Conservation (phyloP, 2,329 filamentous ascomycete species). For the Metarhizium album region DNA sequence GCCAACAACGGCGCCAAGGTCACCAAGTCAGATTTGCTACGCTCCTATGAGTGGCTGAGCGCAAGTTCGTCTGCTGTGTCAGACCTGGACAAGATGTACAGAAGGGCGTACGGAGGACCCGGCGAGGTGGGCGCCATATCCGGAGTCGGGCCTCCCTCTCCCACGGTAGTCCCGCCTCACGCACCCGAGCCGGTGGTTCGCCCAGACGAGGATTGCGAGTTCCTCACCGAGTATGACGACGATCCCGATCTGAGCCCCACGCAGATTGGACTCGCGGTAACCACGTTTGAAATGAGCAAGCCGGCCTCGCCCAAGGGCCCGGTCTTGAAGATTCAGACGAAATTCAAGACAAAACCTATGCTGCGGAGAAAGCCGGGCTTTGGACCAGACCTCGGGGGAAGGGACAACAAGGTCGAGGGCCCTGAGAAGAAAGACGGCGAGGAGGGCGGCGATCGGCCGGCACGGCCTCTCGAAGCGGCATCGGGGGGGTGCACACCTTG, state of each 20-base stretch:
- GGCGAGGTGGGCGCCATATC: conserved; percentile 36
- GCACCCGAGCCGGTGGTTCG: conserved; percentile 12
- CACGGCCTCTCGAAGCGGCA: conserved; percentile 22
- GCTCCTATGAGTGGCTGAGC: conserved; percentile 47
- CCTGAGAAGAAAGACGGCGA: conserved; percentile 10
- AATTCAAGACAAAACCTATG: conserved; percentile 19
- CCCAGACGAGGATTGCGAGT: conserved; percentile 5
- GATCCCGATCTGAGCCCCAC: conserved; percentile 7
- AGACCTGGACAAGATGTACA: conserved; percentile 47
- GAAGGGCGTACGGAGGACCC: conserved; percentile 41
- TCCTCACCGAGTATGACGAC: conserved; percentile 13
- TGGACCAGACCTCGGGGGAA: background rate
- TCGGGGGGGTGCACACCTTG: conserved; percentile 19
- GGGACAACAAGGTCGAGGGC: background rate
- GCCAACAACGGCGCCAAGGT: conserved; percentile 39
- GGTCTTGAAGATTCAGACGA: conserved; percentile 33
- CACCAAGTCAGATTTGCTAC: conserved; percentile 37
- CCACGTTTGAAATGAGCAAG: conserved; percentile 13
- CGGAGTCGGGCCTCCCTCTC: conserved; percentile 19
- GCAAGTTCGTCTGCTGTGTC: conserved; percentile 37
- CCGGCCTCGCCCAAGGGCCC: conserved; percentile 17
- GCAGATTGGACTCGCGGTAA: conserved; percentile 15
- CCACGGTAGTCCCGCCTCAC: conserved; percentile 1
- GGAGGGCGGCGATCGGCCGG: conserved; percentile 27
- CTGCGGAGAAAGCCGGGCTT: conserved; percentile 2